phyloP scores from a whole-genome alignment of 2,329 filamentous ascomycete genomes.

The Xylaria sp. region DNA sequence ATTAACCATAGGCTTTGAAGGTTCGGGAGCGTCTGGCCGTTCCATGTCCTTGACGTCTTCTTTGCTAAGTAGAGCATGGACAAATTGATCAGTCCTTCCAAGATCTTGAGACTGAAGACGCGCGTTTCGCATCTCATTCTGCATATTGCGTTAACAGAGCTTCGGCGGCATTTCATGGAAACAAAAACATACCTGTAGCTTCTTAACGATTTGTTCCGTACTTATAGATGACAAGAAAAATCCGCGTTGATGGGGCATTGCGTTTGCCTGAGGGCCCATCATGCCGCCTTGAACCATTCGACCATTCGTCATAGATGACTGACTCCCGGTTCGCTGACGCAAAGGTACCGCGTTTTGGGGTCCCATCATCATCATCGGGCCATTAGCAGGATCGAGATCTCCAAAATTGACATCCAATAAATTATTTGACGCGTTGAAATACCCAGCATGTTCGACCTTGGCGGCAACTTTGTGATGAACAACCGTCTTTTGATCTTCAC shows the following conservation, averaged over 20 bases:
- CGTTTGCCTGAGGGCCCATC: slow-evolving; percentile 63
- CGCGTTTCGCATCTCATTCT: slow-evolving; percentile 92
- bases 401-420: slow-evolving; percentile 91
- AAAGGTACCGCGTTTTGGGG: slow-evolving; percentile 75
- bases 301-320: slow-evolving; percentile 69
- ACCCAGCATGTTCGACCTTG: slow-evolving; percentile 94
- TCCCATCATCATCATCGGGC: slow-evolving; percentile 77
- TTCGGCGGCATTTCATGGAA: neutral
- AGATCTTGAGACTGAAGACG: slow-evolving; percentile 89
- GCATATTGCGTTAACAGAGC: slow-evolving; percentile 43
- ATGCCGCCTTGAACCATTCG: slow-evolving; percentile 67
- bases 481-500: slow-evolving; percentile 97
- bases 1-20: slow-evolving; percentile 62
- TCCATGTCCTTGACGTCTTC: slow-evolving; percentile 72
- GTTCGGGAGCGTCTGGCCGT: slow-evolving; percentile 61
- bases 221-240: slow-evolving; percentile 91
- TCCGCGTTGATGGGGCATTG: slow-evolving; percentile 78
- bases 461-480: slow-evolving; percentile 98
- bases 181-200: slow-evolving; percentile 73
- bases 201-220: slow-evolving; percentile 94
- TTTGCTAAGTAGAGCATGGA: slow-evolving; percentile 79
- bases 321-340: slow-evolving; percentile 76
- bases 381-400: slow-evolving; percentile 85
- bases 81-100: slow-evolving; percentile 81
- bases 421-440: slow-evolving; percentile 78